Percentiles rank a stretch among this genome's conserved stretches.
These are phyloP conservation scores for Spergularia azorica DNA, from an alignment of 179 eudicot species.

Conservation along the genomic window DNA sequence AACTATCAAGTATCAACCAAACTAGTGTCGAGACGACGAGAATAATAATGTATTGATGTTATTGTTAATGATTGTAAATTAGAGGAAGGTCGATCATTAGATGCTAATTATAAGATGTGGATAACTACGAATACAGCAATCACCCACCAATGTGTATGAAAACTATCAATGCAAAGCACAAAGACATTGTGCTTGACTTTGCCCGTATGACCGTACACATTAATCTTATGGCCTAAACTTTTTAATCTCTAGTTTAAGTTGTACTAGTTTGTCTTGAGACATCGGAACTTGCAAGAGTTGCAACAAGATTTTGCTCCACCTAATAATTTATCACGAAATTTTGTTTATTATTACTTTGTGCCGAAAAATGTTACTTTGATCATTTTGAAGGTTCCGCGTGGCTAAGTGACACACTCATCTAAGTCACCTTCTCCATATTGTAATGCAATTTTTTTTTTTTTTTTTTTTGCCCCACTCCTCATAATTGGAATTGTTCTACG, in stretches of 20 bases:
- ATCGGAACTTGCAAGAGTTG: constrained; percentile 26
- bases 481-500: no score
- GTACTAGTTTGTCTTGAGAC: background rate
- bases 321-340: no score
- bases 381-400: no score
- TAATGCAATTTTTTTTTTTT: no score
- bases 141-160: background rate
- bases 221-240: background rate
- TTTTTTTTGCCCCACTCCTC: no score
- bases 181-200: constrained; percentile 17
- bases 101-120: background rate
- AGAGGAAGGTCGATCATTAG: background rate
- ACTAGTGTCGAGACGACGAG: no score
- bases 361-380: no score
- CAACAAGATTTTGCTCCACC: background rate
- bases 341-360: no score
- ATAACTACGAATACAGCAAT: constrained; percentile 15
- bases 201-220: background rate
- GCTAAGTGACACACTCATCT: no score
- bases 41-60: no score
- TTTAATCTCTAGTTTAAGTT: background rate
- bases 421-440: no score
- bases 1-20: no score
- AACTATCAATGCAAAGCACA: constrained; percentile 16
- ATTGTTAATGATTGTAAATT: background rate